Conservation (phyloP, 306 rosid genomes). For the Pyrus bretschneideri region DNA sequence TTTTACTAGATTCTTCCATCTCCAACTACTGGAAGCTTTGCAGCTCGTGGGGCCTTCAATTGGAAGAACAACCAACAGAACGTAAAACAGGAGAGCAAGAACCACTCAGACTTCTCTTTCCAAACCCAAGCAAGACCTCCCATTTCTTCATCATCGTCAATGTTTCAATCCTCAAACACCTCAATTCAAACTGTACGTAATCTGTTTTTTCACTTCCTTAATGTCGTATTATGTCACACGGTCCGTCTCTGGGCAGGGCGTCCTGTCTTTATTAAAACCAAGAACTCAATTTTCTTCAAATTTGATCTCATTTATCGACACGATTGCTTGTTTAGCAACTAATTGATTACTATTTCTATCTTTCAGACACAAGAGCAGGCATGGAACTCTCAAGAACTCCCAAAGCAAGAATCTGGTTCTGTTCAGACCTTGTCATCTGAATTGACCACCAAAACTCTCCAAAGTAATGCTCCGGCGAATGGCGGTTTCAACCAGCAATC, state of each 20-base stretch:
- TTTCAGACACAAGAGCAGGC: slow-evolving; percentile 20
- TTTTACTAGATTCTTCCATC: slow-evolving; percentile 55
- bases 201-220: background rate
- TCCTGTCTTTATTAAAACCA: background rate
- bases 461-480: slow-evolving; percentile 20
- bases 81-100: slow-evolving; percentile 50
- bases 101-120: slow-evolving; percentile 54
- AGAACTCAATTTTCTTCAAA: background rate
- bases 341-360: background rate
- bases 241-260: background rate
- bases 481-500: slow-evolving; percentile 37
- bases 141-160: slow-evolving; percentile 32
- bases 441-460: slow-evolving; percentile 25
- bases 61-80: slow-evolving; percentile 51
- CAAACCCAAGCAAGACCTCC: slow-evolving; percentile 48
- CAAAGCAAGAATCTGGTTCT: slow-evolving; percentile 47
- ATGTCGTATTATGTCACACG: too few species aligned
- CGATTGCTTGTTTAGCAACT: background rate
- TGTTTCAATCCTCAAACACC: slow-evolving; percentile 45
- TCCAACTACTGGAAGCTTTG: slow-evolving; percentile 74
- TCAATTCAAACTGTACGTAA: slow-evolving; percentile 32
- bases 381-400: slow-evolving; percentile 10
- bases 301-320: background rate
- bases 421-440: slow-evolving; percentile 43
- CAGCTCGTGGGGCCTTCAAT: slow-evolving; percentile 38